Percentiles rank a stretch among this genome's conserved stretches.
Conservation (phyloP, 495 filamentous ascomycete species). For the Aspergillus steynii region DNA sequence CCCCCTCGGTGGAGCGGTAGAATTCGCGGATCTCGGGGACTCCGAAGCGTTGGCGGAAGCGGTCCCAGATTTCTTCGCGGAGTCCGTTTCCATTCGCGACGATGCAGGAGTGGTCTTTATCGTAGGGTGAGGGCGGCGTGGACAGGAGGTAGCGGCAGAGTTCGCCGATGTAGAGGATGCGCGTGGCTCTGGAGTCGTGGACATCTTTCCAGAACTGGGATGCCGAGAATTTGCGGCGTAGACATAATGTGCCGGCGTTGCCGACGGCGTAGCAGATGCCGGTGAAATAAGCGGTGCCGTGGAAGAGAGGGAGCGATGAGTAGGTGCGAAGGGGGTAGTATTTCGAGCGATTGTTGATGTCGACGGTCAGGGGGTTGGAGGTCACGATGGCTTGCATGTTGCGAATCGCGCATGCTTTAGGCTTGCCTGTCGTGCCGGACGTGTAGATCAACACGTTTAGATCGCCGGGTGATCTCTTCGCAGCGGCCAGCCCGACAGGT, state of each 20-base stretch:
- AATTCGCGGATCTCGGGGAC: slow-evolving; percentile 84
- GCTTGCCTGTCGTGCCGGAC: slow-evolving; percentile 85
- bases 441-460: slow-evolving; percentile 79
- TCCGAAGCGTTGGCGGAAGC: slow-evolving; percentile 80
- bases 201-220: slow-evolving; percentile 84
- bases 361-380: slow-evolving; percentile 39
- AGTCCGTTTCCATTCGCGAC: slow-evolving; percentile 86
- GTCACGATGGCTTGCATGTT: slow-evolving; percentile 54
- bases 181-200: slow-evolving; percentile 69
- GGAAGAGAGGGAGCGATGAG: slow-evolving; percentile 91
- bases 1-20: slow-evolving; percentile 85
- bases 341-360: slow-evolving; percentile 36
- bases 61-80: slow-evolving; percentile 87
- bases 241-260: slow-evolving; percentile 43
- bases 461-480: slow-evolving; percentile 46
- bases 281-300: slow-evolving; percentile 74
- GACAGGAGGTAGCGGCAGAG: slow-evolving; percentile 86
- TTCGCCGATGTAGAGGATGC: slow-evolving; percentile 94
- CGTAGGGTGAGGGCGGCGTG: slow-evolving; percentile 69
- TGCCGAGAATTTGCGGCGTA: slow-evolving; percentile 78
- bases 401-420: slow-evolving; percentile 81
- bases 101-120: slow-evolving; percentile 71
- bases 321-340: slow-evolving; percentile 71
- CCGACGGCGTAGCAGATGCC: slow-evolving; percentile 51
- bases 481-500: slow-evolving; percentile 28